Evolutionary conservation across 106 monocot genomes (phyloP).

Genomic region (Dioscorea dumetorum): DNA sequence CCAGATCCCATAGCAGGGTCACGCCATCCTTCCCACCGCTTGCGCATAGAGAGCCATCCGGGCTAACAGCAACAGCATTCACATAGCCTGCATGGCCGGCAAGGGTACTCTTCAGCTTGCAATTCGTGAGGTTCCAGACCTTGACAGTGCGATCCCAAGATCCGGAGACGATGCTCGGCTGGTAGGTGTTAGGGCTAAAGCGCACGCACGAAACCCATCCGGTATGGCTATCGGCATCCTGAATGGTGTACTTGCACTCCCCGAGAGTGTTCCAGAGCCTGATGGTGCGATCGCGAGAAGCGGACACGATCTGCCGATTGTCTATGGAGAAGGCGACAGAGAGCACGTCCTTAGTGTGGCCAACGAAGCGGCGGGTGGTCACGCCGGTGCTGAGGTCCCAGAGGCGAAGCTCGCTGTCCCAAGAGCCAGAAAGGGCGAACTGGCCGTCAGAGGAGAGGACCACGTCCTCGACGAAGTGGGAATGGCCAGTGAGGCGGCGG

Average conservation of each 20-base stretch:
- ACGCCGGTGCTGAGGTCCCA: slow-evolving; percentile 5
- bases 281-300: slow-evolving; percentile 6
- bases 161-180: slow-evolving; percentile 9
- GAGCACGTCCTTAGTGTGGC: slow-evolving; percentile 10
- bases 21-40: slow-evolving; percentile 8
- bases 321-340: slow-evolving; percentile 8
- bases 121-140: slow-evolving; percentile 8
- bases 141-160: slow-evolving; percentile 13
- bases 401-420: slow-evolving; percentile 10
- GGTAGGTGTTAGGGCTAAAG: slow-evolving; percentile 9
- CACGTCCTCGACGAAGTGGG: slow-evolving; percentile 10
- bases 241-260: slow-evolving; percentile 14
- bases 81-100: slow-evolving; percentile 8
- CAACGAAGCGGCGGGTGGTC: slow-evolving; percentile 8
- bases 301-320: slow-evolving; percentile 8
- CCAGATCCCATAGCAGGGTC: slow-evolving; percentile 5
- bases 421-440: slow-evolving; percentile 9
- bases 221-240: slow-evolving; percentile 5
- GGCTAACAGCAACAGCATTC: slow-evolving; percentile 9
- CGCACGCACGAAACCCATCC: slow-evolving; percentile 8
- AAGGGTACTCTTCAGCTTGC: slow-evolving; percentile 6
- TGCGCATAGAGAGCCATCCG: slow-evolving; percentile 3
- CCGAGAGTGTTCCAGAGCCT: slow-evolving; percentile 14
- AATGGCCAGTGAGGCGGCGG: slow-evolving; percentile 10
- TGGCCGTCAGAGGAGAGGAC: slow-evolving; percentile 10